phyloP scores from a whole-genome alignment of 83 land plant species.

The Diphasiastrum complanatum region DNA sequence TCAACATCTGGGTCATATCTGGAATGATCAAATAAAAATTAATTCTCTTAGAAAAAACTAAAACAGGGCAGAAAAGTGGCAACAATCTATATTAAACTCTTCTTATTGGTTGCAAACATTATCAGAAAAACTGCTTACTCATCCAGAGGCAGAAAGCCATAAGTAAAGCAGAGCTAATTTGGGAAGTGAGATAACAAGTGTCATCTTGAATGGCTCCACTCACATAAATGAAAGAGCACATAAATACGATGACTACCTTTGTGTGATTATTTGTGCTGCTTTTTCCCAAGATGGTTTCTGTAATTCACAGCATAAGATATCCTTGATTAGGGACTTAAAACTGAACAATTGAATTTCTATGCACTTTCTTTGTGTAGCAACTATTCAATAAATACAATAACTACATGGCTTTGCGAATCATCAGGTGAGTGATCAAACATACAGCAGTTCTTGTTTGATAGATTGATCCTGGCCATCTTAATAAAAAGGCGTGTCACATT shows the following conservation, averaged over 20 bases:
- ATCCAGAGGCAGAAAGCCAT: too few species aligned
- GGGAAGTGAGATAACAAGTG: not conserved
- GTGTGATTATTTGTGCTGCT: constrained; percentile 72
- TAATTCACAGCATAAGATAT: too few species aligned
- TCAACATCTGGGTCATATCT: constrained; percentile 90
- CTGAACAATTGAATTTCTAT: not conserved
- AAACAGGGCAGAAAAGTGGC: constrained; percentile 1
- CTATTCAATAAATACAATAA: too few species aligned
- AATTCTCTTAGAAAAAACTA: constrained; percentile 6
- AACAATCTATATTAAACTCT: not conserved
- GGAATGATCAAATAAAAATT: constrained; percentile 1
- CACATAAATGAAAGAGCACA: constrained; percentile 4
- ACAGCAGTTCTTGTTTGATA: too few species aligned
- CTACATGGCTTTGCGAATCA: too few species aligned
- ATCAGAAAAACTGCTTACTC: too few species aligned
- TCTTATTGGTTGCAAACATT: too few species aligned
- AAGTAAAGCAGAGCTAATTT: too few species aligned
- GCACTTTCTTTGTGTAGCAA: not conserved
- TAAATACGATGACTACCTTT: constrained; percentile 36
- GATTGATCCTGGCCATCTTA: too few species aligned
- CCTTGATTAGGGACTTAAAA: too few species aligned
- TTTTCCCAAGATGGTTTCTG: constrained; percentile 99
- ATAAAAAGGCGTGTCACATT: too few species aligned
- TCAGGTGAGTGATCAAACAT: too few species aligned
- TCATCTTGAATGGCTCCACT: not conserved